Evolutionary conservation across 345 rosid genomes (phyloP), one percentile per base, ranked within the genome.

Genomic region (Acer negundo): DNA sequence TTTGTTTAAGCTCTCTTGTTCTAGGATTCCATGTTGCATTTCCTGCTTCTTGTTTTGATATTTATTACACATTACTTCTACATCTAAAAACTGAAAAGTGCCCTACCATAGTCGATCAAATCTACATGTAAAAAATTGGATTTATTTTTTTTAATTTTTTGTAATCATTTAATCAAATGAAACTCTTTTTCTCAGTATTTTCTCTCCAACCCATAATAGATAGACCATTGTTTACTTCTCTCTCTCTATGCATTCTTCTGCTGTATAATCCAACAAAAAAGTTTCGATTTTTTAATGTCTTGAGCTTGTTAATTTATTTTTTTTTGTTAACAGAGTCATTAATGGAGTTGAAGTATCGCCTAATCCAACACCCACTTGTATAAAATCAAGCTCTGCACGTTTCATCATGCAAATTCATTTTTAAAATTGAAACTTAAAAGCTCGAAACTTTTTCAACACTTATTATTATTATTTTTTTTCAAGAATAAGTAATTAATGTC

Each of bases 261-360:
- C 3, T 4, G 0, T 44, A 42, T 53, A 63, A 35, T 35, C 40
- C 56, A 58, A 23, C 59, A 46, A n/a, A 38, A 38, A 38, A 49
- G 17, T 12, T 12, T 49, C 13, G 1, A 49, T 42, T 67, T 67
- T 1, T 42, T 42, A 42, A 42, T 42, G 46, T 42, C 7, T 38
- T 38, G 42, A 38, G 28, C 28, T 26, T 26, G 28, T 26, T 26
- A 38, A 7, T 38, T 26, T 26, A 38, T 0, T 38, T 67, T 38
- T 38, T 38, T 69, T 59, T 49, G 70, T 78, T 35, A 70, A 22
- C 49, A 46, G 70, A 73, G 16, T 28, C 83, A 62, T 81, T 79
- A 70, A 82, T 84, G 88, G 86, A 82, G 84, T 83, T 79, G 80
- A 64, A n/a, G 68, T 75, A 62, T 76, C 83, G 76, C 79, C 89